phyloP scores from a whole-genome alignment of 306 rosid species.

The Acacia crassicarpa region DNA sequence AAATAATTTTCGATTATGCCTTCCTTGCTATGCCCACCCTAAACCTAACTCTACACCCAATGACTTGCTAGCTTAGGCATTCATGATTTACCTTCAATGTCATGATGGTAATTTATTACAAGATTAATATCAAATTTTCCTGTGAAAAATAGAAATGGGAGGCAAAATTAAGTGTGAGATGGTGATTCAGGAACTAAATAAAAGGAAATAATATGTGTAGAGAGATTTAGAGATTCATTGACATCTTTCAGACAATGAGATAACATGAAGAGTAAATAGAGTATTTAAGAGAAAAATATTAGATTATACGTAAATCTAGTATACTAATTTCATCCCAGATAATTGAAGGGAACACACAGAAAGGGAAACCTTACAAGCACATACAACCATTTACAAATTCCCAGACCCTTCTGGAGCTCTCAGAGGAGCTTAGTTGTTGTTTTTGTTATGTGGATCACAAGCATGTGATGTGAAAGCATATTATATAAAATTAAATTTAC shows the following conservation, averaged over 20 bases:
- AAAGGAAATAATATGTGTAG: background rate
- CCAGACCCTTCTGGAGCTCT: constrained; percentile 38
- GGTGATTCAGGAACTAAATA: background rate
- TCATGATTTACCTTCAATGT: background rate
- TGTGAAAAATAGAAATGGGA: background rate
- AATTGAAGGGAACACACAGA: constrained; percentile 19
- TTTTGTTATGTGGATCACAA: constrained; percentile 22
- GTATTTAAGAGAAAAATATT: background rate
- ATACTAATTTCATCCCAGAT: constrained; percentile 30
- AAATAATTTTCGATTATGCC: background rate
- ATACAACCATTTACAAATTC: constrained; percentile 48
- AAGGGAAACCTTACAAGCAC: constrained; percentile 28
- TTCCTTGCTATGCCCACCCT: background rate
- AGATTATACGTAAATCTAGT: constrained; percentile 6
- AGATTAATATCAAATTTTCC: background rate
- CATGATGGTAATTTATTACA: background rate
- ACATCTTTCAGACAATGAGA: background rate
- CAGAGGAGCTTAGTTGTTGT: constrained; percentile 12
- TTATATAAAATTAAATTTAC: constrained; percentile 25
- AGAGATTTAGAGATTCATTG: background rate
- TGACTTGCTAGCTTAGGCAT: background rate
- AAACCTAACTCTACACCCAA: background rate
- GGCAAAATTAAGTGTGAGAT: background rate
- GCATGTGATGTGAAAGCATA: constrained; percentile 8
- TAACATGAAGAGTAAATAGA: background rate